phyloP scores from a whole-genome alignment of 1,139 yeast species.

The Saccharomyces uvarum region DNA sequence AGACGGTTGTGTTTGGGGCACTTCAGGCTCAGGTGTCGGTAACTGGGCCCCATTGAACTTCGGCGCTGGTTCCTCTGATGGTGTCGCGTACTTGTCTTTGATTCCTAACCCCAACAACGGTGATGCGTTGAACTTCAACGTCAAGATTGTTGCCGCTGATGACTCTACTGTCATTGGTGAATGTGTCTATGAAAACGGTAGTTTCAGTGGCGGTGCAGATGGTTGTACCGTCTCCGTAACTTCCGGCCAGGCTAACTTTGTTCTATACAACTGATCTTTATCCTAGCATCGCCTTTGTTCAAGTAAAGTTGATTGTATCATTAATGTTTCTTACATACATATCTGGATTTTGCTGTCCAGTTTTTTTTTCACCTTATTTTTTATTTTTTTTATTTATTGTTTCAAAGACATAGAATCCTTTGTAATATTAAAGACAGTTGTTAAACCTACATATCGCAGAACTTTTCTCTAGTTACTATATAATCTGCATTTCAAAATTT shows the following conservation, averaged over 20 bases:
- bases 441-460: background rate
- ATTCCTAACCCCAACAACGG: constrained; percentile 91
- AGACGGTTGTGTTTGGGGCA: constrained; percentile 93
- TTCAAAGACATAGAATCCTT: background rate
- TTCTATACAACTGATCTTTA: constrained; percentile 40
- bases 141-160: constrained; percentile 70
- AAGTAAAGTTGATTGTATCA: background rate
- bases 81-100: constrained; percentile 76
- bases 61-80: constrained; percentile 80
- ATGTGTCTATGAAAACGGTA: constrained; percentile 74
- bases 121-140: constrained; percentile 68
- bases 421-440: background rate
- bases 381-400: background rate
- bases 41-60: constrained; percentile 96
- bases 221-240: constrained; percentile 93
- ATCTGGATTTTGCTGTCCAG: background rate
- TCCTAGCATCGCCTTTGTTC: background rate
- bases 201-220: constrained; percentile 55
- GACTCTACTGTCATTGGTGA: constrained; percentile 60
- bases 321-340: background rate
- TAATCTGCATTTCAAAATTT: background rate
- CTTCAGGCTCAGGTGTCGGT: constrained; percentile 69
- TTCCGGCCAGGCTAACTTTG: constrained; percentile 66
- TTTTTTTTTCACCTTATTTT: background rate
- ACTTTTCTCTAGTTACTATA: background rate